Evolutionary conservation across 2,329 filamentous ascomycete species (phyloP), one percentile per base, ranked within the genome.

Genomic region (Diplodia intermedia): DNA sequence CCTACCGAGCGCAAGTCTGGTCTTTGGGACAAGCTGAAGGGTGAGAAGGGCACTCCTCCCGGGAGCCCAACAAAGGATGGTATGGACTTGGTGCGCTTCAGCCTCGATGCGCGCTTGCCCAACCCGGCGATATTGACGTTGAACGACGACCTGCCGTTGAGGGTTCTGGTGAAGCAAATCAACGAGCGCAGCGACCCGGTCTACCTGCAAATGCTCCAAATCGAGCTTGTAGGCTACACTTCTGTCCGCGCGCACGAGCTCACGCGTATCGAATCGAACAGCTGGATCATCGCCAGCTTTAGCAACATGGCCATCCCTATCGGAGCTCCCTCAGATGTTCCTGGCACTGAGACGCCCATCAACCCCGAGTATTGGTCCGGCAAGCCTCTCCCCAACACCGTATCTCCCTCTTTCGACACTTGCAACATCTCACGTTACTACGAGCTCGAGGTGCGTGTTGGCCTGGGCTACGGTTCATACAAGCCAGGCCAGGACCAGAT

Each of bases 51-150:
- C 38, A 67, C 40, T 14, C 53, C 65, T 8, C 61, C 57, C 1
- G 33, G 23, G 29, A 63, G 54, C 14, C 73, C n/a, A 43, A 71
- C 18, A 70, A 18, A 26, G 4, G 52, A 62, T 68, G 40, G 67
- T 33, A 43, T 75, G 23, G 68, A 74, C 26, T 73, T 73, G 38
- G 75, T 86, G 2, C 85, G 88, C 2, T 88, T 95, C 14, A 90
- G 89, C 4, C 85, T 97, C 53, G 94, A 97, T 73, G 92, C 91
- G 4, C 88, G 94, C 40, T 82, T 99, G 38, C 95, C 95, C 0
- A 91, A 93, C 75, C 95, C 95, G 4, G 86, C 92, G 3, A 91
- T 97, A 54, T 82, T 98, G 61, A 97, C 94, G 0, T 97, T 94
- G 81, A 96, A 97, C 77, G 87, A 94, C 71, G 89, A 93, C 5